phyloP scores from a whole-genome alignment of 2,329 filamentous ascomycete species.

The Chaetomium globosum region DNA sequence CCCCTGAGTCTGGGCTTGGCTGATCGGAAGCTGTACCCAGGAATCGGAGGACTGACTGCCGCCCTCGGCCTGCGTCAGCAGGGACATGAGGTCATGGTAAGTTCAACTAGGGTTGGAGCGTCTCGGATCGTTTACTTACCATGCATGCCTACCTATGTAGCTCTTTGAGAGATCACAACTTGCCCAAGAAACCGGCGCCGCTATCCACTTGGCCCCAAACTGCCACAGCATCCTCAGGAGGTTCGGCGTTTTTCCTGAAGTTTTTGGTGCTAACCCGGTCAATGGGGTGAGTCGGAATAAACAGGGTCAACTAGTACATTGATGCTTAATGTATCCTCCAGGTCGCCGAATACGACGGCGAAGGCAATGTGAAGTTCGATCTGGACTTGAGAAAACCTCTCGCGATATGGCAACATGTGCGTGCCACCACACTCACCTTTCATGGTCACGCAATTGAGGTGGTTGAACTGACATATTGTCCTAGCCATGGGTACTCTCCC shows the following conservation, averaged over 20 bases:
- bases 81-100: slow-evolving; percentile 49
- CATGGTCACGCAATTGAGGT: neutral
- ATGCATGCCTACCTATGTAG: slow-evolving; percentile 32
- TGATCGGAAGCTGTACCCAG: slow-evolving; percentile 32
- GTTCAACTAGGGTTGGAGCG: neutral
- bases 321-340: slow-evolving; percentile 8
- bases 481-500: slow-evolving; percentile 51
- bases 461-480: neutral
- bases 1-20: neutral
- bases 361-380: slow-evolving; percentile 45
- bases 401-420: slow-evolving; percentile 50
- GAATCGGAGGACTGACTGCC: slow-evolving; percentile 53
- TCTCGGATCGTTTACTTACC: neutral
- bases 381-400: slow-evolving; percentile 43
- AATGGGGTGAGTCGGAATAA: slow-evolving; percentile 36
- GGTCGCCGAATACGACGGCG: slow-evolving; percentile 45
- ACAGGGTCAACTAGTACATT: neutral
- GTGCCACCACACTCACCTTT: neutral
- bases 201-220: slow-evolving; percentile 59
- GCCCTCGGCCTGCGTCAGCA: slow-evolving; percentile 54
- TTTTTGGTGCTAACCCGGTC: slow-evolving; percentile 44
- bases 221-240: slow-evolving; percentile 51
- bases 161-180: slow-evolving; percentile 54
- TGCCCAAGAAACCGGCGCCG: slow-evolving; percentile 57
- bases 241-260: slow-evolving; percentile 37